These are phyloP conservation scores for Pichia sp. DNA, from an alignment of 1,139 yeast genomes.

Conservation along the genomic window DNA sequence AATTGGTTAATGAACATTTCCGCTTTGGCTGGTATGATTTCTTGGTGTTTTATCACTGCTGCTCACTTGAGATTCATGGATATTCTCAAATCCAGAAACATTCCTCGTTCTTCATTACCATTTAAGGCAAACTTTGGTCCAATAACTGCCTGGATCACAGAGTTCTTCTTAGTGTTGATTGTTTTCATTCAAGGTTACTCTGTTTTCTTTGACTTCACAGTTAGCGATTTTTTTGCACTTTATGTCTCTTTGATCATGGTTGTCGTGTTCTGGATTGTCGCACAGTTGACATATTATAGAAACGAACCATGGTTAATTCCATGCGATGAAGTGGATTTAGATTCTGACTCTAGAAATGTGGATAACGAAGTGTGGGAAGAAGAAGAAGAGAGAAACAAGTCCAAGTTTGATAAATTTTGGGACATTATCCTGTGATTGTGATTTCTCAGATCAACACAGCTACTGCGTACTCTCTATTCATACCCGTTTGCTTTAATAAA, in stretches of 20 bases:
- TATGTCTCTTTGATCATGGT: slow-evolving; percentile 58
- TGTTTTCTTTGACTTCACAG: slow-evolving; percentile 50
- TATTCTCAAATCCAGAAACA: slow-evolving; percentile 50
- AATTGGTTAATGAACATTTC: slow-evolving; percentile 78
- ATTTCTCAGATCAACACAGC: too few species aligned
- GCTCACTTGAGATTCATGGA: slow-evolving; percentile 64
- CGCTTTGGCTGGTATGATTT: slow-evolving; percentile 67
- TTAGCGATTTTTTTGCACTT: slow-evolving; percentile 54
- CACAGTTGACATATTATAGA: slow-evolving; percentile 34
- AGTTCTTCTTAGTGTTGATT: slow-evolving; percentile 41
- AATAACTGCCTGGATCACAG: slow-evolving; percentile 52
- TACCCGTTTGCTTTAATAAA: too few species aligned
- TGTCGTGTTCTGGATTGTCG: slow-evolving; percentile 40
- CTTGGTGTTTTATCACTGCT: slow-evolving; percentile 64
- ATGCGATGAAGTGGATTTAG: slow-evolving; percentile 38
- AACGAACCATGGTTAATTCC: slow-evolving; percentile 34
- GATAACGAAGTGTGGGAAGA: slow-evolving; percentile 22
- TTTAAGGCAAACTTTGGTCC: slow-evolving; percentile 66
- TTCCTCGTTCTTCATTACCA: slow-evolving; percentile 59
- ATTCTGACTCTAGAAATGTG: slow-evolving; percentile 14
- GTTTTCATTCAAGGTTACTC: slow-evolving; percentile 66
- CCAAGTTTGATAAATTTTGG: slow-evolving; percentile 21
- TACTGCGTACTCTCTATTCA: too few species aligned
- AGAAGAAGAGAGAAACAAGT: slow-evolving; percentile 3
- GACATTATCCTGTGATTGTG: slow-evolving; percentile 38